Conservation (phyloP, 2,329 filamentous ascomycete genomes). For the Arthrobotrys sphaeroides region DNA sequence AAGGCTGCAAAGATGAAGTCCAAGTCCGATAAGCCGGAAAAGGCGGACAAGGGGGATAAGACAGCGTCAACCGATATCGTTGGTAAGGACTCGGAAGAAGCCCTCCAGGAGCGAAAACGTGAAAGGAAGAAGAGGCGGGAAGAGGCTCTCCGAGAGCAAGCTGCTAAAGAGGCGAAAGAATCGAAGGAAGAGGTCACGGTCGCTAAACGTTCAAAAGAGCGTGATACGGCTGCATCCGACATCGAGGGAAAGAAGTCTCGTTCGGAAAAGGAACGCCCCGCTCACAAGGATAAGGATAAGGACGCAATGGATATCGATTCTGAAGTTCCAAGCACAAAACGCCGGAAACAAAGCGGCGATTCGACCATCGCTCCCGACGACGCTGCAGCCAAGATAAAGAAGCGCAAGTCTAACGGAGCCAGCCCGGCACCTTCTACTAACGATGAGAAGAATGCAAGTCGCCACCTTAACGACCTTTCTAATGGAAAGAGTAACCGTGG, state of each 20-base stretch:
- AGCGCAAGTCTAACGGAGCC: constrained; percentile 40
- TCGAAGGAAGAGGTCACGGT: neutral
- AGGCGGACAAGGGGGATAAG: constrained; percentile 40
- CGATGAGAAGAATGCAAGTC: constrained; percentile 31
- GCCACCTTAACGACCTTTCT: constrained; percentile 38
- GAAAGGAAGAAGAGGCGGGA: constrained; percentile 54
- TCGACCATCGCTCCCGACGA: constrained; percentile 19
- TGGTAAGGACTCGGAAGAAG: constrained; percentile 38
- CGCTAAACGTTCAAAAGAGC: constrained; percentile 38
- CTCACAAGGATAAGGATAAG: constrained; percentile 45
- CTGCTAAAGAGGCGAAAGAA: constrained; percentile 31
- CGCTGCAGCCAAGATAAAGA: constrained; percentile 20
- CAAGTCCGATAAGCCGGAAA: constrained; percentile 48
- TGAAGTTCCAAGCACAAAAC: constrained; percentile 25
- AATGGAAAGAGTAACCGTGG: constrained; percentile 50
- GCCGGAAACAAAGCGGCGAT: constrained; percentile 33
- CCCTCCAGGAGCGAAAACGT: constrained; percentile 51
- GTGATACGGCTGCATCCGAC: constrained; percentile 32
- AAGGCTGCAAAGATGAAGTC: constrained; percentile 28
- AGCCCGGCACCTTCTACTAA: constrained; percentile 27
- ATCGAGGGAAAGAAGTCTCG: constrained; percentile 46
- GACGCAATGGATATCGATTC: constrained; percentile 50
- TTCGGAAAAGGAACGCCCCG: constrained; percentile 18
- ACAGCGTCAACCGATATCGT: constrained; percentile 15
- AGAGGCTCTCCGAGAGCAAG: constrained; percentile 25